These are phyloP conservation scores for Pestalotiopsis sp. DNA, from an alignment of 2,329 filamentous ascomycete genomes.

Conservation along the genomic window DNA sequence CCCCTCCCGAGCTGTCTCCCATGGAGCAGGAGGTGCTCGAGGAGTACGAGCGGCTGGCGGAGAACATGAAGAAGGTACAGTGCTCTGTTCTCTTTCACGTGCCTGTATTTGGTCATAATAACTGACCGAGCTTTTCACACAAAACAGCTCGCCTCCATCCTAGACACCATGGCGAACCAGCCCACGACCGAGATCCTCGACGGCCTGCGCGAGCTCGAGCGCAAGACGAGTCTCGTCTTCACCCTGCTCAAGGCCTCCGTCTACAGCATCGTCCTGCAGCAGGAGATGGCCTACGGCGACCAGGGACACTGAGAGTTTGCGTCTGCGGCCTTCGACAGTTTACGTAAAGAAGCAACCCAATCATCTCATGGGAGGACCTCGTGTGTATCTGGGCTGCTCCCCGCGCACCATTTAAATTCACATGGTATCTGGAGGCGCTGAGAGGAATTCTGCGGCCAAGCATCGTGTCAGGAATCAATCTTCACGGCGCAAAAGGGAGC, in stretches of 20 bases:
- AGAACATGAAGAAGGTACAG: slow-evolving; percentile 86
- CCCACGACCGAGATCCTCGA: slow-evolving; percentile 85
- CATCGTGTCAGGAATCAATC: no score
- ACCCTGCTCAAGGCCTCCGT: slow-evolving; percentile 97
- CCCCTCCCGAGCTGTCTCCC: slow-evolving; percentile 66
- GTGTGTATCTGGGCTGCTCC: no score
- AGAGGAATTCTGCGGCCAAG: no score
- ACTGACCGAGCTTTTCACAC: no score
- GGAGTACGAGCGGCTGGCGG: slow-evolving; percentile 84
- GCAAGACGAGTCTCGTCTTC: slow-evolving; percentile 93
- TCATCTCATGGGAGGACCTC: no score
- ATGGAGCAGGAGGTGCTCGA: slow-evolving; percentile 94
- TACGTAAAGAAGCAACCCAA: not conserved
- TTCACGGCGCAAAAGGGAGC: no score
- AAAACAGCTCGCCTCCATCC: slow-evolving; percentile 58
- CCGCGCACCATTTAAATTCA: no score
- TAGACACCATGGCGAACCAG: slow-evolving; percentile 66
- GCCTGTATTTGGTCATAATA: not conserved
- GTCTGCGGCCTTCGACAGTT: no score
- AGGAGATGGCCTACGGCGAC: slow-evolving; percentile 82
- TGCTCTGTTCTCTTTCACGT: not conserved
- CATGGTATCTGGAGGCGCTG: no score
- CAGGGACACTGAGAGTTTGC: slow-evolving; percentile 32
- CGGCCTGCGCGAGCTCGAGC: slow-evolving; percentile 82
- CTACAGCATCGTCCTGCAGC: slow-evolving; percentile 97